Evolutionary conservation across 306 rosid species (phyloP), one percentile per base, ranked within the genome.

Genomic region (Prosopis cineraria): DNA sequence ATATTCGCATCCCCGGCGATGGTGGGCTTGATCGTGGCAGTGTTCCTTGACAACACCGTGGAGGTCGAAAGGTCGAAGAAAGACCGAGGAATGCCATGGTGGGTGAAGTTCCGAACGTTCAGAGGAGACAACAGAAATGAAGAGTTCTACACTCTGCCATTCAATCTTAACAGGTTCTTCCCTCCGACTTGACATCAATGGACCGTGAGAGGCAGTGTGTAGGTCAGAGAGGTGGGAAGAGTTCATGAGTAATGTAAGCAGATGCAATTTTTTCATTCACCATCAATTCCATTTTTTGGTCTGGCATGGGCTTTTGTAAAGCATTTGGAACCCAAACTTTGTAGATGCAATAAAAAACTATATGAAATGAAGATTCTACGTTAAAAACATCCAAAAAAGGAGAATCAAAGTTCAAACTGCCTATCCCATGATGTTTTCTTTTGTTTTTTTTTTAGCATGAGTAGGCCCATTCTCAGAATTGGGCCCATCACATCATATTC

Each of bases 61-160:
- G 98, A 94, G 65, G 98, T 94, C 0, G 95, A 94, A 39, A 94
- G 88, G 30, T 89, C 98, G 0, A 94, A 92, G 88, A 94, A 89
- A 69, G 98, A 94, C 64, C 79, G 97, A 41, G 98, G 98, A 20
- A 94, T 94, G 98, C 97, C 98, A 6, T 94, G 98, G 97, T 94
- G 98, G 98, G 90, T 89, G 34, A 94, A 92, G 87, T 94, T 94
- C 85, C 84, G 97, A 84, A 85, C 95, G 0, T 94, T 94, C 25
- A 82, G 92, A 86, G 98, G 98, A 78, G 98, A 94, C 68, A 94
- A 91, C 62, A 88, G 97, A 83, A 94, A 94, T 16, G 98, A 94
- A 87, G 98, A 92, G 73, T 94, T 94, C 84, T 94, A 94, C 62
- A 92, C 91, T 29, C 77, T 94, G 82, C 98, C 98, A 2, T 94